Evolutionary conservation across 2,329 filamentous ascomycete genomes (phyloP), one percentile per base, ranked within the genome.

Genomic region (Calonectria honghensis): DNA sequence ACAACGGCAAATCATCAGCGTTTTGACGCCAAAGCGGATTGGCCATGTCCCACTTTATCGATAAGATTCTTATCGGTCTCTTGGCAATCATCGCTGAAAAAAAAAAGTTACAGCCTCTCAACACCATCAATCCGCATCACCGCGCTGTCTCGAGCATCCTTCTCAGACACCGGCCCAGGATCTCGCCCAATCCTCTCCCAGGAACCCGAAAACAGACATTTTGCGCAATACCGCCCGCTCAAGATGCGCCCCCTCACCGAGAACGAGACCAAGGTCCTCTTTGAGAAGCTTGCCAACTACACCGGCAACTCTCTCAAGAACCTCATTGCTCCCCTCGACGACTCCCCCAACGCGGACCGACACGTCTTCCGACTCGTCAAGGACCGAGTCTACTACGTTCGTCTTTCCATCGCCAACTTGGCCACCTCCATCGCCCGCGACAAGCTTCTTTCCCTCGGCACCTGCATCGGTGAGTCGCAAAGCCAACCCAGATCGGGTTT

Each of bases 281-380:
- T 98, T 86, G 91, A 93, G 80, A 98, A 98, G 89, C 92, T 99
- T 51, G 97, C 97, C 73, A 95, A 96, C 85, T 99, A 98, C 89
- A 97, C 95, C 31, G 96, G 96, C 79, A 92, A 91, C 81, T 96
- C 94, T 24, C 91, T 98, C 79, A 96, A 96, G 85, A 93, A 95
- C 85, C 91, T 98, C 79, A 95, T 96, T 80, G 92, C 93, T 63
- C 93, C 94, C 13, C 88, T 94, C 75, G 91, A 93, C 82, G 89
- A 93, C 86, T 91, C 90, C 52, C 89, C 90, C 81, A 91, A 93
- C 75, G 89, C 90, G 79, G 95, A 97, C 85, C 93, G 95, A 82
- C 94, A 95, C 85, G 95, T 97, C 76, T 98, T 98, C 85, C 94
- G 95, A 71, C 89, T 97, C 70, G 93, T 96, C 84, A 92, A 94